Evolutionary conservation across 208 protist species (phyloP).

Genomic region (Leptomonas pyrrhocoris): DNA sequence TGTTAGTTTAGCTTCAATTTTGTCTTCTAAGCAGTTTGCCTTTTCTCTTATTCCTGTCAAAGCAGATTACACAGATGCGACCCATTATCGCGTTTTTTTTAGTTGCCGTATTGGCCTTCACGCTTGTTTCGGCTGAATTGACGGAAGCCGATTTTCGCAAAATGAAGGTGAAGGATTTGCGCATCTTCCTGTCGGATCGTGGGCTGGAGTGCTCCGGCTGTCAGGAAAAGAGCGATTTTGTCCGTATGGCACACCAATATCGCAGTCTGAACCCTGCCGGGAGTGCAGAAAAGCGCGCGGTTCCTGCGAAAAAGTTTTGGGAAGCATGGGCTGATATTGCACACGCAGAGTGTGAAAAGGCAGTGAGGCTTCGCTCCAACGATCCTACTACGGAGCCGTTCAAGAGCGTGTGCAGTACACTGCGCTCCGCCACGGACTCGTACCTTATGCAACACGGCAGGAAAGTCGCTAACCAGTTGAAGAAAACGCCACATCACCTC

Average conservation of each 20-base stretch:
- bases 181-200: slow-evolving; percentile 75
- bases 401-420: slow-evolving; percentile 52
- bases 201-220: slow-evolving; percentile 77
- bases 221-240: slow-evolving; percentile 90
- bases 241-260: slow-evolving; percentile 75
- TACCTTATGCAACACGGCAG: slow-evolving; percentile 88
- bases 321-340: slow-evolving; percentile 72
- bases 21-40: neutral
- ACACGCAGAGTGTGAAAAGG: slow-evolving; percentile 51
- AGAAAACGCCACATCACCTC: slow-evolving; percentile 70
- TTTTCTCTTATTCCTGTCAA: neutral
- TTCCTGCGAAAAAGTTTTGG: slow-evolving; percentile 80
- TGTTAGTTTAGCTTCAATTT: neutral
- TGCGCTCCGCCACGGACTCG: slow-evolving; percentile 60
- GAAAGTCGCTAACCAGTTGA: slow-evolving; percentile 66
- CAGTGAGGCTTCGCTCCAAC: slow-evolving; percentile 42
- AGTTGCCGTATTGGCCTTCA: slow-evolving; percentile 20
- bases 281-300: slow-evolving; percentile 52
- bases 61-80: slow-evolving; percentile 25
- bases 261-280: slow-evolving; percentile 65
- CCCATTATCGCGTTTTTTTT: slow-evolving; percentile 12
- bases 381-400: slow-evolving; percentile 49
- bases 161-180: slow-evolving; percentile 91
- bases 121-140: slow-evolving; percentile 23
- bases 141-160: slow-evolving; percentile 79